phyloP scores from a whole-genome alignment of 1,284 basidiomycete genomes.

The Marasmius fiardii region DNA sequence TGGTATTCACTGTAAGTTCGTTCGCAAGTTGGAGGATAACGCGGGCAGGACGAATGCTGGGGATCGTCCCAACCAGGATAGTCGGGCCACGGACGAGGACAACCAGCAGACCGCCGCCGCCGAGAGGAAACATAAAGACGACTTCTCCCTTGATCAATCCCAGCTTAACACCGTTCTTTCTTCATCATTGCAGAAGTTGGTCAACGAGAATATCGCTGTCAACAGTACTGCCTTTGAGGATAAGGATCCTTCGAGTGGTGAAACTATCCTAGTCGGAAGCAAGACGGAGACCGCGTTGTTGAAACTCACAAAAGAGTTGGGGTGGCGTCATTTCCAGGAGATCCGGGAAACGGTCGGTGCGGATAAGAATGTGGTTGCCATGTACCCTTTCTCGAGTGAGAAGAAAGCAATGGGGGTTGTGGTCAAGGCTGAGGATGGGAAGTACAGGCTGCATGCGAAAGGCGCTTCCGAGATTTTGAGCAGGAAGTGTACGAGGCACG shows the following conservation, averaged over 20 bases:
- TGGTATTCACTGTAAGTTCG: constrained; percentile 93
- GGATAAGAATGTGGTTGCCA: constrained; percentile 69
- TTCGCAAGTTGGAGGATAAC: constrained; percentile 76
- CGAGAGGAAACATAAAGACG: constrained; percentile 44
- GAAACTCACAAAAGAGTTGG: constrained; percentile 83
- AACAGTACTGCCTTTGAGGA: constrained; percentile 98
- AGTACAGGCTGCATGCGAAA: constrained; percentile 83
- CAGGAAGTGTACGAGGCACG: constrained; percentile 69
- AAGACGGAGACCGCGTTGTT: constrained; percentile 97
- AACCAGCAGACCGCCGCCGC: too few relatives aligned
- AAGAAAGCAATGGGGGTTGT: constrained; percentile 97
- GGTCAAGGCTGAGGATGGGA: constrained; percentile 55
- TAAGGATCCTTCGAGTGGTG: constrained; percentile 60
- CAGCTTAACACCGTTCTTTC: constrained; percentile 67
- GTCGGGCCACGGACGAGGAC: constrained; percentile 7
- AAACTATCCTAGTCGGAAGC: constrained; percentile 80
- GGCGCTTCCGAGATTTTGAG: constrained; percentile 93
- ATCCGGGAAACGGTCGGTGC: constrained; percentile 48
- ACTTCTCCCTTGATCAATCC: constrained; percentile 84
- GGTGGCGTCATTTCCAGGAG: constrained; percentile 77
- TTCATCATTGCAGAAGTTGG: constrained; percentile 59
- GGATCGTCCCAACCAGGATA: constrained; percentile 39
- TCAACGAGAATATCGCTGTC: constrained; percentile 87
- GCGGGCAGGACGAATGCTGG: constrained; percentile 72
- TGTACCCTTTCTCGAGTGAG: constrained; percentile 94